Evolutionary conservation across 2,329 filamentous ascomycete species (phyloP), one percentile per base, ranked within the genome.

Genomic region (Metarhizium sp.): DNA sequence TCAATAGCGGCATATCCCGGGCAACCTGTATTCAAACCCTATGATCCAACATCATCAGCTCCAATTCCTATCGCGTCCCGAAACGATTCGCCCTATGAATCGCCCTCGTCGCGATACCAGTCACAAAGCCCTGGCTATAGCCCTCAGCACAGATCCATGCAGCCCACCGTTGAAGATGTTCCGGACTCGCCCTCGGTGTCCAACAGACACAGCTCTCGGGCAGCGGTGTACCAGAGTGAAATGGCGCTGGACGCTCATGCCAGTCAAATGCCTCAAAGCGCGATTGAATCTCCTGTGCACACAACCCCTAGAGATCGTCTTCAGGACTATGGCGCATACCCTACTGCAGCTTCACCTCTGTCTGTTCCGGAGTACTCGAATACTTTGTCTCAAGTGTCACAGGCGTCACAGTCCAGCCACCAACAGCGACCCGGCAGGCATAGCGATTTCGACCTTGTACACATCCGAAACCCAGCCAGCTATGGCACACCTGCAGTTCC

Each of bases 111-210:
- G 2, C 73, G 75, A 45, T 77, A 81, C 53, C 72, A 77, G 54
- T 78, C 80, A 0, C 79, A 79, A 55, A 79, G 84, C 58, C 64
- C 68, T 32, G 66, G 65, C 18, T 77, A 73, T 61, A 78, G 77
- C 53, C 62, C 67, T 42, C 75, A 75, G 45, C 70, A 73, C 62
- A 73, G 75, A 56, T 75, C 77, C 1, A 78, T 82, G 79, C 82
- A 84, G 61, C 81, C 79, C 2, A 85, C 78, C 6, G 82, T 83
- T 6, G 84, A 87, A 63, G 84, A 87, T 59, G 81, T 78, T 6
- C 82, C 83, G 4, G 81, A 84, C 51, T 78, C 79, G 1, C 72
- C 74, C 1, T 61, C 60, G 6, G 66, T 70, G n/a, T 59, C 63
- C 7, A 59, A 61, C 50, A 54, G 63, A 32, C 62, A 60, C 51